These are phyloP conservation scores for Onygenales sp. DNA, from an alignment of 2,329 filamentous ascomycete species.

Conservation along the genomic window DNA sequence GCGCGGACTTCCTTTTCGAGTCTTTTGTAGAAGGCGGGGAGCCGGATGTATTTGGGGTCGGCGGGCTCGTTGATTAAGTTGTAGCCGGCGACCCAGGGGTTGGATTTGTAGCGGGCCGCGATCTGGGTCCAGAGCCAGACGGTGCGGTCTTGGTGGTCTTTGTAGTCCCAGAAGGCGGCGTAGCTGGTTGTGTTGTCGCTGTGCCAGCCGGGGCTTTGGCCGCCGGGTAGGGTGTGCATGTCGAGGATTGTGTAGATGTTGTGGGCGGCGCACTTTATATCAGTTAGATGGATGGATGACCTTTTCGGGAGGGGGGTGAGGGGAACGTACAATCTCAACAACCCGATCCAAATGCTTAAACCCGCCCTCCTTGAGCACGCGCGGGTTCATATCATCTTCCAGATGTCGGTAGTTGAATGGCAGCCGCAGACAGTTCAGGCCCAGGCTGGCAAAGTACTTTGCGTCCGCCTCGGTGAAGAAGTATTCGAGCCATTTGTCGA, in stretches of 20 bases:
- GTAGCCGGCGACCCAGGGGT: slow-evolving; percentile 43
- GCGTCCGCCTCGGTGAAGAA: slow-evolving; percentile 54
- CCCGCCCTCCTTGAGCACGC: slow-evolving; percentile 34
- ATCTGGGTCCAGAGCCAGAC: slow-evolving; percentile 43
- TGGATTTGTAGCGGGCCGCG: slow-evolving; percentile 35
- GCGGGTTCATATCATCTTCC: slow-evolving; percentile 39
- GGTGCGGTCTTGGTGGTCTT: slow-evolving; percentile 41
- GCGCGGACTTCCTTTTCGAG: slow-evolving; percentile 38
- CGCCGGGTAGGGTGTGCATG: slow-evolving; percentile 40
- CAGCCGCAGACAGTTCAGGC: slow-evolving; percentile 50
- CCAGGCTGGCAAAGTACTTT: slow-evolving; percentile 46
- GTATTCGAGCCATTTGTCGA: slow-evolving; percentile 47
- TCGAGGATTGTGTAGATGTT: slow-evolving; percentile 44
- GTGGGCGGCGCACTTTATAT: slow-evolving; percentile 30
- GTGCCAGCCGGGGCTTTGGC: slow-evolving; percentile 45
- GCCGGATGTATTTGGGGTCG: slow-evolving; percentile 37
- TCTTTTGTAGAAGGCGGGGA: slow-evolving; percentile 38
- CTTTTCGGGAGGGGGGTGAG: too few species aligned
- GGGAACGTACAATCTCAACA: slow-evolving; percentile 23
- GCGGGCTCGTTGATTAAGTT: slow-evolving; percentile 45
- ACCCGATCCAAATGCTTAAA: slow-evolving; percentile 42
- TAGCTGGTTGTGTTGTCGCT: slow-evolving; percentile 38
- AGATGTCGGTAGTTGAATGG: slow-evolving; percentile 53
- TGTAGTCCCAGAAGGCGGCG: slow-evolving; percentile 43
- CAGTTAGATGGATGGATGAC: too few species aligned